Base-by-base conservation (phyloP, 2,329 filamentous ascomycete genomes). In the Cryphonectria nitschkei region DNA sequence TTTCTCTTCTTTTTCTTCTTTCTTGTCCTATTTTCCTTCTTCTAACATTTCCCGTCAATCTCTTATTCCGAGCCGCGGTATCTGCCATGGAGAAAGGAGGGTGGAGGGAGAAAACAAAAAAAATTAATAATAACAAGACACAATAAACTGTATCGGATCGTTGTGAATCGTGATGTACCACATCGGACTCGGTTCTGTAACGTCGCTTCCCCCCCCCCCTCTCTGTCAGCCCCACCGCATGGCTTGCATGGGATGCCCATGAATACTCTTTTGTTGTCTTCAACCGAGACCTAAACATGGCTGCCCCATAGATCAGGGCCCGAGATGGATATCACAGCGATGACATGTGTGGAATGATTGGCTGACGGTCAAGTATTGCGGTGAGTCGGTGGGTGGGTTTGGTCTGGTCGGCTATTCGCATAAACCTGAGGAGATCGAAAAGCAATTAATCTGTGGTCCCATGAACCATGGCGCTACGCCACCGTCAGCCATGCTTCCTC, bases 381-480 rank as follows among this genome's bases (percentile, higher is more conserved):
- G 26, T 46, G 62, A 65, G 41, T 22, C 32, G 62, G 6, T 29
- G 37, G 9, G n/a, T 26, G 8, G 62, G 46, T 39, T 37, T 19
- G 16, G 41, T 32, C n/a, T 37, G 16, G 46, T 39, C 26, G 16
- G 46, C 64, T 29, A 65, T 65, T 46, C 64, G 64, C 64, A 65
- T 65, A 22, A 65, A 65, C 26, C 29, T n/a, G 46, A 65, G 46
- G 22, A 39, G 46, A 29, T 19, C 19, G 22, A n/a, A n/a, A 32
- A 39, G 7, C 16, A 26, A 39, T 41, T 26, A 26, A 39, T 41
- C 60, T 16, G 22, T 39, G 60, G 60, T 22, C 34, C 26, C 58
- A 61, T 61, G 58, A 61, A 61, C 34, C 58, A 61, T 34, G 58
- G 58, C 32, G 26, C 58, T 56, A 56, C 52, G 52, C 52, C 52